Evolutionary conservation across 2,329 filamentous ascomycete genomes (phyloP).

Genomic region (Pochonia chlamydosporia): DNA sequence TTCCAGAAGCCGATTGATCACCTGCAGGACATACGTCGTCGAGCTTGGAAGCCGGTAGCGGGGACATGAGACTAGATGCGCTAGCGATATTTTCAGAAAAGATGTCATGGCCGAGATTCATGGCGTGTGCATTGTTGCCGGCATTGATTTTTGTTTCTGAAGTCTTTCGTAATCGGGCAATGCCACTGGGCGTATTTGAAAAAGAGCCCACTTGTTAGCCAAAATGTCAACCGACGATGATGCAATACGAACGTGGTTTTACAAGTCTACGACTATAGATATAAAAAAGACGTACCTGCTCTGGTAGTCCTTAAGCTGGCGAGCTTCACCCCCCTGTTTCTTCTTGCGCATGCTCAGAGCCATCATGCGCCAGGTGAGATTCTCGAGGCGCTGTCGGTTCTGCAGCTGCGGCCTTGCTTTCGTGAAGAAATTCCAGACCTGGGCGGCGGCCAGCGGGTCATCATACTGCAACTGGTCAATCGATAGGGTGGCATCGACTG

Average conservation of each 20-base stretch:
- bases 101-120: conserved; percentile 94
- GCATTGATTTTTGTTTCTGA: conserved; percentile 56
- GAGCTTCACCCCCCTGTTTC: conserved; percentile 40
- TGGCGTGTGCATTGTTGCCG: conserved; percentile 53
- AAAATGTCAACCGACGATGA: conserved; percentile 2
- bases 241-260: conserved; percentile 7
- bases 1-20: conserved; percentile 51
- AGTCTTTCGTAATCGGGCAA: conserved; percentile 78
- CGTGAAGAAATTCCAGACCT: conserved; percentile 93
- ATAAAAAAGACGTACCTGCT: conserved; percentile 8
- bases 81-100: conserved; percentile 70
- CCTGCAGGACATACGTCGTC: conserved; percentile 35
- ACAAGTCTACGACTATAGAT: not conserved
- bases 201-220: conserved; percentile 6
- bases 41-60: conserved; percentile 36
- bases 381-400: conserved; percentile 96
- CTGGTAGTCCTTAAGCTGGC: conserved; percentile 1
- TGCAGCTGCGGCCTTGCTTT: conserved; percentile 84
- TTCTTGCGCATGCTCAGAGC: conserved; percentile 70
- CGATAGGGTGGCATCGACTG: conserved; percentile 31
- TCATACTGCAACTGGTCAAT: conserved; percentile 82
- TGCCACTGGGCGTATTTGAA: conserved; percentile 71
- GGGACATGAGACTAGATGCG: conserved; percentile 56
- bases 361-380: conserved; percentile 99
- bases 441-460: conserved; percentile 83